phyloP scores from a whole-genome alignment of 129 eudicot genomes.

The Erigeron canadensis region DNA sequence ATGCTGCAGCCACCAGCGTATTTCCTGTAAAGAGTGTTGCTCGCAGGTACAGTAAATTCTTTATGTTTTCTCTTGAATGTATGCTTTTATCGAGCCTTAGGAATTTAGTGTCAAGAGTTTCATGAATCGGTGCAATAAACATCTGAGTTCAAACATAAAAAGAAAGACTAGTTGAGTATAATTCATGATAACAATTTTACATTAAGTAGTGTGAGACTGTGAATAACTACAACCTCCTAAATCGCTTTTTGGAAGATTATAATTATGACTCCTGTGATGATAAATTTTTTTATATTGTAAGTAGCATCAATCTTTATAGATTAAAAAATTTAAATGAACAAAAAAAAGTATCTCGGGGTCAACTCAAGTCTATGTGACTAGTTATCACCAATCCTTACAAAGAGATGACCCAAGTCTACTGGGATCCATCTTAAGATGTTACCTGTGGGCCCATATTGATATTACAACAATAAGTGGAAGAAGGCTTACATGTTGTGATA shows the following conservation, averaged over 20 bases:
- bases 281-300: slow-evolving; percentile 6
- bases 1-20: slow-evolving; percentile 52
- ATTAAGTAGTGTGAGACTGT: neutral
- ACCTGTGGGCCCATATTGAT: neutral
- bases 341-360: neutral
- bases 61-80: slow-evolving; percentile 50
- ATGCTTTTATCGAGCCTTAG: slow-evolving; percentile 43
- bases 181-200: neutral
- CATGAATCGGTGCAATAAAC: slow-evolving; percentile 55
- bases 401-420: no score
- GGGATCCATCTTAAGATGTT: neutral
- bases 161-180: neutral
- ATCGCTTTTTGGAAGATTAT: neutral
- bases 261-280: neutral
- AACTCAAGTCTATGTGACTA: neutral
- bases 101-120: slow-evolving; percentile 54
- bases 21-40: slow-evolving; percentile 42
- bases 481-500: slow-evolving; percentile 59
- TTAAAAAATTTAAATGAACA: neutral
- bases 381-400: neutral
- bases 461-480: neutral
- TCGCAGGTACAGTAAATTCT: slow-evolving; percentile 38
- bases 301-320: neutral
- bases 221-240: neutral
- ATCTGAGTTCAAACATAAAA: slow-evolving; percentile 30